Conservation (phyloP, 805 yeast genomes). For the Wickerhamiella azymoides region DNA sequence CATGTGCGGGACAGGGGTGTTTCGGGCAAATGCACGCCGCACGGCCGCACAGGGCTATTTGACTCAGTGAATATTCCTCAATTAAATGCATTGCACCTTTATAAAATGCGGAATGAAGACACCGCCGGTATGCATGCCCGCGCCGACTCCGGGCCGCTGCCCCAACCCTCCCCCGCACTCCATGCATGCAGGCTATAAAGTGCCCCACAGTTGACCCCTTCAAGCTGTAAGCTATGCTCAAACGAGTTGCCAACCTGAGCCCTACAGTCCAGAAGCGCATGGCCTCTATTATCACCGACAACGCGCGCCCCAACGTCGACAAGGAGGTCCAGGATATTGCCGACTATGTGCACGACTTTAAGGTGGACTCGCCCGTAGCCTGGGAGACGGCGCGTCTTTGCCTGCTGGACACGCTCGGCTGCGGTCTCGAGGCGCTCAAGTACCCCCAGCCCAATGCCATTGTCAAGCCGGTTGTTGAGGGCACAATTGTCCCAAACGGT, state of each 20-base stretch:
- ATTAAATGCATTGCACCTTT: no score
- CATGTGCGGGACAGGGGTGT: no score
- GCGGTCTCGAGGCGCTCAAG: slow-evolving; percentile 46
- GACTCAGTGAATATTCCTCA: no score
- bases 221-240: slow-evolving; percentile 6
- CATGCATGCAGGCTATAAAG: not conserved
- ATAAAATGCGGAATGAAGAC: no score
- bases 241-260: not conserved
- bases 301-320: slow-evolving; percentile 40
- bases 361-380: slow-evolving; percentile 35
- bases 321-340: slow-evolving; percentile 37
- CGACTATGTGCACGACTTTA: slow-evolving; percentile 34
- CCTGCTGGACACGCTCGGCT: slow-evolving; percentile 43
- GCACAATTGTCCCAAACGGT: slow-evolving; percentile 41
- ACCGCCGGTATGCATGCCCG: no score
- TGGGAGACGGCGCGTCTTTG: slow-evolving; percentile 42
- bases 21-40: no score
- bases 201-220: no score
- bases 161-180: slow-evolving; percentile 1
- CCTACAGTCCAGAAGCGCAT: not conserved
- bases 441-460: slow-evolving; percentile 36
- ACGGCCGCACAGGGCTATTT: no score
- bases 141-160: slow-evolving; percentile 5
- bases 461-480: slow-evolving; percentile 45
- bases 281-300: slow-evolving; percentile 28